Evolutionary conservation across 2,329 filamentous ascomycete genomes (phyloP).

Genomic region (Alternaria solani): DNA sequence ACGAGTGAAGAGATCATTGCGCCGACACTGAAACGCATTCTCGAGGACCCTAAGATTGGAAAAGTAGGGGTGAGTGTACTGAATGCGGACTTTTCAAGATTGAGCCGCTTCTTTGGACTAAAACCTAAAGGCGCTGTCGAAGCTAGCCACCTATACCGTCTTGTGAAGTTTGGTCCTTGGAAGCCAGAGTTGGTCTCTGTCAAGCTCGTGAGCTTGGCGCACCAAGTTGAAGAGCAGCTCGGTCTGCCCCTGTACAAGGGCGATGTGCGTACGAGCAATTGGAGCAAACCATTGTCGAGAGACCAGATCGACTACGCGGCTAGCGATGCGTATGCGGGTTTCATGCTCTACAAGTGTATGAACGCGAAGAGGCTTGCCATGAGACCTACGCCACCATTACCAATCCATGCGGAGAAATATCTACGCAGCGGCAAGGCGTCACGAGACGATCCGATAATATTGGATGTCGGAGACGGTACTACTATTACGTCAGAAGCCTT

Average conservation of each 20-base stretch:
- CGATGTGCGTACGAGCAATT: conserved; percentile 76
- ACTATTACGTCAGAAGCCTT: conserved; percentile 34
- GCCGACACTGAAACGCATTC: conserved; percentile 72
- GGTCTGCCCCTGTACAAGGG: conserved; percentile 82
- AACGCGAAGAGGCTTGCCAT: conserved; percentile 68
- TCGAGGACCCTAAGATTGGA: conserved; percentile 73
- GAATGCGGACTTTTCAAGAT: conserved; percentile 66
- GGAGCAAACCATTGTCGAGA: conserved; percentile 69
- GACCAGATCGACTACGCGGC: conserved; percentile 79
- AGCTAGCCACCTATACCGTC: conserved; percentile 80
- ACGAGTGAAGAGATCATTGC: conserved; percentile 67
- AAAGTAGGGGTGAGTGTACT: conserved; percentile 81
- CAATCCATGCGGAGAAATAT: conserved; percentile 39
- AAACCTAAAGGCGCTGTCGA: conserved; percentile 75
- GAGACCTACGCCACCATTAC: conserved; percentile 39
- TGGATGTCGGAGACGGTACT: conserved; percentile 30
- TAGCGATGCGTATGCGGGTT: conserved; percentile 82
- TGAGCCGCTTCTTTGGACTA: conserved; percentile 72
- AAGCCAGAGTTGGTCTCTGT: conserved; percentile 51
- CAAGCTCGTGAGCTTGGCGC: conserved; percentile 69
- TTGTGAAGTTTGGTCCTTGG: conserved; percentile 72
- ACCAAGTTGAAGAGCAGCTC: conserved; percentile 74
- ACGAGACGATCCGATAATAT: conserved; percentile 26
- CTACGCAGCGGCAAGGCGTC: conserved; percentile 22
- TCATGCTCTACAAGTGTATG: conserved; percentile 76